A percentile compares a stretch with the other conserved stretches of the same genome.
These are phyloP conservation scores for Citrus inodora DNA, from an alignment of 345 rosid species.

Conservation along the genomic window DNA sequence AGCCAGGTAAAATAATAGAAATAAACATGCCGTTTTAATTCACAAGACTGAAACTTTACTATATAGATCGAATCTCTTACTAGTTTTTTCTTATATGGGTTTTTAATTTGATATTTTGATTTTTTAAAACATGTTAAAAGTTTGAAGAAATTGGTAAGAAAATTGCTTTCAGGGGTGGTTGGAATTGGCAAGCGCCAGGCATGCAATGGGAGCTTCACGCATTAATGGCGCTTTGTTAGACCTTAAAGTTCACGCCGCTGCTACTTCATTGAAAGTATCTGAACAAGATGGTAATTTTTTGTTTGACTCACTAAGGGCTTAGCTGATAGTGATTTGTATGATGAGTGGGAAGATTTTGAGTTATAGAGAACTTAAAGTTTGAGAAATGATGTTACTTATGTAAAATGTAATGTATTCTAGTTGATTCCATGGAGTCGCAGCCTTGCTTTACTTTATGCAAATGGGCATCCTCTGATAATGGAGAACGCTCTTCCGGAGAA, in stretches of 20 bases:
- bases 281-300: conserved; percentile 34
- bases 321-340: background rate
- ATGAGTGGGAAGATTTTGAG: background rate
- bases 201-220: conserved; percentile 91
- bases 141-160: background rate
- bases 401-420: conserved; percentile 28
- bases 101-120: background rate
- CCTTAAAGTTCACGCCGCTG: conserved; percentile 69
- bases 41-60: background rate
- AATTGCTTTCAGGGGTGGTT: conserved; percentile 71
- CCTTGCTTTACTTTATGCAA: conserved; percentile 59
- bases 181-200: conserved; percentile 82
- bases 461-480: conserved; percentile 55
- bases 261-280: conserved; percentile 53
- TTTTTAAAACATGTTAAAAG: background rate
- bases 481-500: conserved; percentile 26
- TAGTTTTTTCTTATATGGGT: background rate
- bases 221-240: conserved; percentile 68
- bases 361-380: background rate
- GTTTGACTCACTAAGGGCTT: background rate
- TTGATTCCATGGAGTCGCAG: conserved; percentile 34
- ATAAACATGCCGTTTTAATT: background rate
- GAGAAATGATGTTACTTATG: background rate
- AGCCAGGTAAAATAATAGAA: conserved; percentile 51
- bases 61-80: conserved; percentile 7